These are phyloP conservation scores for Persicaria tinctoria DNA, from an alignment of 148 eudicot species.

Conservation along the genomic window DNA sequence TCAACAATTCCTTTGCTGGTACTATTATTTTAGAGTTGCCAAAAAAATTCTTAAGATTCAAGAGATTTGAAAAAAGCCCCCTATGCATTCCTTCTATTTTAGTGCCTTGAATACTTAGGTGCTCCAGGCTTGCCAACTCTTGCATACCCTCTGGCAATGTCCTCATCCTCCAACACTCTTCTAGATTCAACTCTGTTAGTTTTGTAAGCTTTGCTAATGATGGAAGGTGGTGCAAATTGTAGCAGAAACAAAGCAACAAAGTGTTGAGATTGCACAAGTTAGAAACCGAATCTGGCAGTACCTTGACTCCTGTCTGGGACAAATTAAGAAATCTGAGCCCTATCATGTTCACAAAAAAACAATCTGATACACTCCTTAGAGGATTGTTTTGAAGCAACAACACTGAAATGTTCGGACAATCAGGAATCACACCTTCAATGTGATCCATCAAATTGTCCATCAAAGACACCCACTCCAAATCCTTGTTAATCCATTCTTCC, in stretches of 20 bases:
- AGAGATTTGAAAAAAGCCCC: neutral
- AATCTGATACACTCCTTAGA: constrained; percentile 1
- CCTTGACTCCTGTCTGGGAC: neutral
- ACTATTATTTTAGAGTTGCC: neutral
- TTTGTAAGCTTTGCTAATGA: constrained; percentile 10
- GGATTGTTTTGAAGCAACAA: constrained; percentile 7
- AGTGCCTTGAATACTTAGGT: neutral
- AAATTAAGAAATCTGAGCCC: constrained; percentile 12
- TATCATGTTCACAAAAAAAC: constrained; percentile 10
- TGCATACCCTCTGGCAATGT: neutral
- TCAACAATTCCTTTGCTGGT: neutral
- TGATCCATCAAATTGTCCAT: constrained; percentile 5
- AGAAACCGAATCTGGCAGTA: constrained; percentile 15
- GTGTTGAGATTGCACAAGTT: constrained; percentile 15
- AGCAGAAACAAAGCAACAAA: neutral
- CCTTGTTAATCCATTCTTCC: neutral
- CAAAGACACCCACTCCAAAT: constrained; percentile 15
- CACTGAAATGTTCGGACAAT: constrained; percentile 13
- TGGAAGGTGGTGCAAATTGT: neutral
- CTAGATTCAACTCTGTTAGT: constrained; percentile 5
- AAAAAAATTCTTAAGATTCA: neutral
- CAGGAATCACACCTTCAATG: neutral
- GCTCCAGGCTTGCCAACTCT: neutral
- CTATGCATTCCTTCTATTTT: neutral
- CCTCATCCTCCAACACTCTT: neutral